Base-by-base conservation (phyloP, 495 filamentous ascomycete species). In the Penicillium daleae region DNA sequence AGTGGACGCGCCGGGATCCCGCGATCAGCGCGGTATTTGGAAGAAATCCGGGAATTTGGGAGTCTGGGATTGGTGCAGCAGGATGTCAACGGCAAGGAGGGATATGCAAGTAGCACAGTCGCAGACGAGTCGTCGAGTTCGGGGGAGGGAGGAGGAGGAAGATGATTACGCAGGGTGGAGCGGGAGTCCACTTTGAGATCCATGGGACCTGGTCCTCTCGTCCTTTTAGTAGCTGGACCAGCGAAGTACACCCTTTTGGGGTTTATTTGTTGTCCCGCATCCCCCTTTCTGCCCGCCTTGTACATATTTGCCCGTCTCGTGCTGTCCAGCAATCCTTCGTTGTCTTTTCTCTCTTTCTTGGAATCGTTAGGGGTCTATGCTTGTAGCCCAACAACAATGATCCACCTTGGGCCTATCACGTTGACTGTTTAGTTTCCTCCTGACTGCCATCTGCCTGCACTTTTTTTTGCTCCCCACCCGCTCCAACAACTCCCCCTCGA, bases 241-340 rank as follows among this genome's bases (percentile, higher is more conserved):
- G n/a, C n/a, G n/a, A n/a, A n/a, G n/a, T n/a, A n/a, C n/a, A n/a
- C n/a, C n/a, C 40, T 31, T 7, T n/a, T 51, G 37, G 50, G 46
- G 44, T 57, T 68, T 63, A 65, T 68, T 72, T 73, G 68, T 73
- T 73, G 60, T 66, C 52, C 57, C 62, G 53, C 66, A 19, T n/a
- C 51, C 63, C 60, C 68, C 61, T 64, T 69, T 62, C 60, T 56
- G 22, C 46, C 46, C 46, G 26, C 19, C 57, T 65, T 12, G 33
- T 57, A 52, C 44, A 50, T n/a, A n/a, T 51, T 44, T 61, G 44
- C 24, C 42, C 42, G 17, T 32, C 27, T 55, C 24, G 58, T 56
- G 63, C 57, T 39, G 60, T 56, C 63, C 56, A 32, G 42, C 44
- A 49, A 52, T 59, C 13, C 37, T 54, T 29, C 59, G 48, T 49